These are phyloP conservation scores for Tolypocladium endophyticum DNA, from an alignment of 2,329 filamentous ascomycete genomes.

Conservation along the genomic window DNA sequence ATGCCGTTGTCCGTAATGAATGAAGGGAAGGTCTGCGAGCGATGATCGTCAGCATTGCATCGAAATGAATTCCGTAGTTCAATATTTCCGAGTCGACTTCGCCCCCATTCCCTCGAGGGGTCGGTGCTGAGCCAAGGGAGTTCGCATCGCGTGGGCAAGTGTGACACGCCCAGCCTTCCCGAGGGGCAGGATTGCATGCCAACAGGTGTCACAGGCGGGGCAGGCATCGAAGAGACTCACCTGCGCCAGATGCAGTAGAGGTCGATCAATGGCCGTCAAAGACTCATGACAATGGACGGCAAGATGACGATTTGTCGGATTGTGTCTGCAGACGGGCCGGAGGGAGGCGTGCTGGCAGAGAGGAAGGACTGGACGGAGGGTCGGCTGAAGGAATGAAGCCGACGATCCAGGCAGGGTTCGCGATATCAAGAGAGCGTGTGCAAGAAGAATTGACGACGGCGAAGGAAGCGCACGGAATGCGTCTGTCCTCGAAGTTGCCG, in stretches of 20 bases:
- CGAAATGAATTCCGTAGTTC: not conserved
- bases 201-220: not conserved
- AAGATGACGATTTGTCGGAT: not conserved
- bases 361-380: constrained; percentile 28
- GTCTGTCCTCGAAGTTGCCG: not conserved
- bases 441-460: constrained; percentile 1
- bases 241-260: not conserved
- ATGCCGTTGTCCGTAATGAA: constrained; percentile 3
- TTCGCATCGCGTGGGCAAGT: not conserved
- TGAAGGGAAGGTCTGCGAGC: constrained; percentile 5
- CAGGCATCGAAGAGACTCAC: not conserved
- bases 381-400: constrained; percentile 21
- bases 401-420: constrained; percentile 12
- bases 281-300: not conserved
- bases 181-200: not conserved
- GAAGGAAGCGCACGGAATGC: not conserved
- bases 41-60: not conserved
- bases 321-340: constrained; percentile 1
- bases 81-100: not conserved
- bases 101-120: constrained; percentile 1
- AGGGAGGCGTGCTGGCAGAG: not conserved
- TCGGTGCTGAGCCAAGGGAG: not conserved
- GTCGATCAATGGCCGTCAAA: not conserved
- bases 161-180: not conserved
- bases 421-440: not conserved